Conservation (phyloP, 2,329 filamentous ascomycete genomes). For the Xylariaceae sp. region DNA sequence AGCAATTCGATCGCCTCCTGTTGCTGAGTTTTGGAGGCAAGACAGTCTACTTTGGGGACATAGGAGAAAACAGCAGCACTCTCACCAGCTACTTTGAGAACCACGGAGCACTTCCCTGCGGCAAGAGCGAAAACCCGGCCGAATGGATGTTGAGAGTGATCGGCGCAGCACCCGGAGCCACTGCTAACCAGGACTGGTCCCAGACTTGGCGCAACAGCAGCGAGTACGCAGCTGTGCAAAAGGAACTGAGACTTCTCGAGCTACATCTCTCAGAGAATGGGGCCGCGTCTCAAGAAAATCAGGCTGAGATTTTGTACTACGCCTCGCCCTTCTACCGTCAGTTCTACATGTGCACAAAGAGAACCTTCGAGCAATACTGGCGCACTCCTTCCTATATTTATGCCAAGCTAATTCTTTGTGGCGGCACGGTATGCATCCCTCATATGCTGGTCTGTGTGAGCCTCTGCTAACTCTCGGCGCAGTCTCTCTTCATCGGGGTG, state of each 20-base stretch:
- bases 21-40: slow-evolving; percentile 57
- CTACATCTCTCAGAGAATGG: slow-evolving; percentile 1
- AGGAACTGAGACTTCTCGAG: slow-evolving; percentile 18
- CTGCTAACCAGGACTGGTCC: slow-evolving; percentile 33
- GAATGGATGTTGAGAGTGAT: slow-evolving; percentile 61
- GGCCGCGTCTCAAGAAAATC: slow-evolving; percentile 45
- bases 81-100: slow-evolving; percentile 59
- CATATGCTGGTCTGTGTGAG: slow-evolving; percentile 20
- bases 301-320: slow-evolving; percentile 54
- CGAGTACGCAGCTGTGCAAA: slow-evolving; percentile 41
- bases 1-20: slow-evolving; percentile 53
- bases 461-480: slow-evolving; percentile 27
- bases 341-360: slow-evolving; percentile 63
- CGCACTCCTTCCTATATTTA: slow-evolving; percentile 78
- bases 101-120: slow-evolving; percentile 58
- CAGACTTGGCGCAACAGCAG: slow-evolving; percentile 53
- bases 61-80: slow-evolving; percentile 52
- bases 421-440: slow-evolving; percentile 12
- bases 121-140: slow-evolving; percentile 60
- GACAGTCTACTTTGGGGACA: slow-evolving; percentile 61
- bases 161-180: slow-evolving; percentile 20
- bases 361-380: slow-evolving; percentile 85
- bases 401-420: slow-evolving; percentile 65
- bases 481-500: slow-evolving; percentile 71
- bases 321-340: slow-evolving; percentile 74